Conservation (phyloP, 2,329 filamentous ascomycete species). For the Xylariomycetidae sp. region DNA sequence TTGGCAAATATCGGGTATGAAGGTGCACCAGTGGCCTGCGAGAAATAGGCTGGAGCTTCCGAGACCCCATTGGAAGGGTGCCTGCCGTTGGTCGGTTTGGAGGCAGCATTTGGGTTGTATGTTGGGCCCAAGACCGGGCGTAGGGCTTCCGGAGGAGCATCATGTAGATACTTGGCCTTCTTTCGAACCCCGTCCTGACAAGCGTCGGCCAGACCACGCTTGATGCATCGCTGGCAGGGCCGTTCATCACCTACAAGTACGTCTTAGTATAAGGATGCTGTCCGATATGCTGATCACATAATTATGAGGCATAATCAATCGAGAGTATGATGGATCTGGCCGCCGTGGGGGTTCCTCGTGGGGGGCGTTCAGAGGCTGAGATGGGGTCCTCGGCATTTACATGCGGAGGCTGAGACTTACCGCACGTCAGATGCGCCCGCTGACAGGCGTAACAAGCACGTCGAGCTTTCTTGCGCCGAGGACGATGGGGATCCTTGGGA, state of each 20-base stretch:
- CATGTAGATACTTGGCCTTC: conserved; percentile 98
- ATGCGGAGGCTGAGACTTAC: conserved; percentile 53
- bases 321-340: no score
- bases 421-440: conserved; percentile 93
- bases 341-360: conserved; percentile 6
- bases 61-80: conserved; percentile 41
- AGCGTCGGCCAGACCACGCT: conserved; percentile 80
- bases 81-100: conserved; percentile 39
- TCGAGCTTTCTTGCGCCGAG: conserved; percentile 90
- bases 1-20: conserved; percentile 47
- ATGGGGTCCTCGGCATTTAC: conserved; percentile 16
- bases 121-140: conserved; percentile 75
- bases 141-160: conserved; percentile 84
- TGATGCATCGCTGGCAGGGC: conserved; percentile 89
- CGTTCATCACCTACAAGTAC: conserved; percentile 73
- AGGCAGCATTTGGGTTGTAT: conserved; percentile 53
- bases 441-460: conserved; percentile 96
- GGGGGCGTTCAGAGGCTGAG: conserved; percentile 15
- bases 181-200: conserved; percentile 97
- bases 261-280: conserved; percentile 12
- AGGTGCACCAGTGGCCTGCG: conserved; percentile 37
- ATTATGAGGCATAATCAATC: no score
- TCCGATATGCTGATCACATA: no score
- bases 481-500: conserved; percentile 84
- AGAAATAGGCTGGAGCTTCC: conserved; percentile 43